A percentile compares a stretch with the other conserved stretches of the same genome.
Conservation (phyloP, 257 asterid genomes). For the Ajuga chamaepitys region DNA sequence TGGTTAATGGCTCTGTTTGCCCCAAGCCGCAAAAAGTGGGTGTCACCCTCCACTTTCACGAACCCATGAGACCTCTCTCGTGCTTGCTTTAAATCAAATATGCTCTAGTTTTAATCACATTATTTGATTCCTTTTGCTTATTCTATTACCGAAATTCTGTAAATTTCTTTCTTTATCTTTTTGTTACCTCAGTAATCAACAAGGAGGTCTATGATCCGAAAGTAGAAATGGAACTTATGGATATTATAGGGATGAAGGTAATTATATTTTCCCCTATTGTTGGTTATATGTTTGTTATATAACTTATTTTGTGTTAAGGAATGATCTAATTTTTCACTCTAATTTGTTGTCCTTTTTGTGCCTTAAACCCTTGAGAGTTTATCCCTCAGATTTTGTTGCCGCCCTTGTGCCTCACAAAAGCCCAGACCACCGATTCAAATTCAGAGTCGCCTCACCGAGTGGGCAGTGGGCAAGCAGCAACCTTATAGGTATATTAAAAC, state of each 20-base stretch:
- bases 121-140: background rate
- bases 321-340: too few relatives aligned
- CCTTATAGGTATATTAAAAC: too few relatives aligned
- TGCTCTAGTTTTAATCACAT: background rate
- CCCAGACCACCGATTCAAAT: too few relatives aligned
- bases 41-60: conserved; percentile 18
- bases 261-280: too few relatives aligned
- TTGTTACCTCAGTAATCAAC: conserved; percentile 23
- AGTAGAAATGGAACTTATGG: conserved; percentile 48
- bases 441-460: too few relatives aligned
- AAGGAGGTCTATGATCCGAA: conserved; percentile 38
- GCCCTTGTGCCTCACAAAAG: too few relatives aligned
- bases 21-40: conserved; percentile 47
- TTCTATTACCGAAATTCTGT: background rate
- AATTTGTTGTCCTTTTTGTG: too few relatives aligned
- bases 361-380: too few relatives aligned
- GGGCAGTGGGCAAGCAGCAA: too few relatives aligned
- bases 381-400: too few relatives aligned
- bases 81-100: conserved; percentile 25
- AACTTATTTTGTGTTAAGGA: too few relatives aligned
- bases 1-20: conserved; percentile 37
- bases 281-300: too few relatives aligned
- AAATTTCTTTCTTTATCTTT: background rate
- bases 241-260: conserved; percentile 50
- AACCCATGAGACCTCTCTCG: conserved; percentile 18